A percentile compares a stretch with the other conserved stretches of the same genome.
These are phyloP conservation scores for Kluyveromyces wickerhamii DNA, from an alignment of 805 yeast genomes.

Conservation along the genomic window DNA sequence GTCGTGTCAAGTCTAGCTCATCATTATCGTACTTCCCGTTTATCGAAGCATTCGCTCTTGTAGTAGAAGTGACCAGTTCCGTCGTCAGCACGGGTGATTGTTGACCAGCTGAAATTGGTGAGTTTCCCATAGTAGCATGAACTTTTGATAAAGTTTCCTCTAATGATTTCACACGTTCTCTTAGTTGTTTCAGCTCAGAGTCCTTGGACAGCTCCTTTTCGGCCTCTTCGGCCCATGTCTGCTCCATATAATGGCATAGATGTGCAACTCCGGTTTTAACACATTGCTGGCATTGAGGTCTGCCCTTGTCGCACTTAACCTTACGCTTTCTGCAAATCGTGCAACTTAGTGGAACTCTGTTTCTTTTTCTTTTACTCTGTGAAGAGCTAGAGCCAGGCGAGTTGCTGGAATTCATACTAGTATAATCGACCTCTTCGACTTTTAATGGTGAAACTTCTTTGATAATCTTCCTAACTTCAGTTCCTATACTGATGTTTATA, in stretches of 20 bases:
- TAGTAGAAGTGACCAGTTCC: not conserved
- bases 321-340: slow-evolving; percentile 43
- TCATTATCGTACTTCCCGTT: slow-evolving; percentile 24
- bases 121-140: slow-evolving; percentile 17
- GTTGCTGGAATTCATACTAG: slow-evolving; percentile 1
- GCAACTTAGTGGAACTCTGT: slow-evolving; percentile 41
- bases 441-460: not conserved
- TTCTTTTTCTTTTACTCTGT: slow-evolving; percentile 34
- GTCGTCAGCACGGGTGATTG: slow-evolving; percentile 1
- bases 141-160: slow-evolving; percentile 37
- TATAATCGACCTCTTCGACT: not conserved
- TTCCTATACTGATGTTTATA: no score
- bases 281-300: slow-evolving; percentile 52
- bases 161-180: slow-evolving; percentile 43
- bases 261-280: slow-evolving; percentile 51
- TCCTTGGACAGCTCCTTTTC: slow-evolving; percentile 43
- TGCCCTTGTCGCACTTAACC: slow-evolving; percentile 42
- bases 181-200: slow-evolving; percentile 44
- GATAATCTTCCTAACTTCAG: not conserved
- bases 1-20: slow-evolving; percentile 34
- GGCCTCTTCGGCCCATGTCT: slow-evolving; percentile 47
- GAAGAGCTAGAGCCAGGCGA: slow-evolving; percentile 5
- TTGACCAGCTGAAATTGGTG: slow-evolving; percentile 11
- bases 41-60: not conserved
- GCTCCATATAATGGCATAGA: slow-evolving; percentile 49